Conservation (phyloP, 768 basidiomycete species). For the Leucocoprinus birnbaumii region DNA sequence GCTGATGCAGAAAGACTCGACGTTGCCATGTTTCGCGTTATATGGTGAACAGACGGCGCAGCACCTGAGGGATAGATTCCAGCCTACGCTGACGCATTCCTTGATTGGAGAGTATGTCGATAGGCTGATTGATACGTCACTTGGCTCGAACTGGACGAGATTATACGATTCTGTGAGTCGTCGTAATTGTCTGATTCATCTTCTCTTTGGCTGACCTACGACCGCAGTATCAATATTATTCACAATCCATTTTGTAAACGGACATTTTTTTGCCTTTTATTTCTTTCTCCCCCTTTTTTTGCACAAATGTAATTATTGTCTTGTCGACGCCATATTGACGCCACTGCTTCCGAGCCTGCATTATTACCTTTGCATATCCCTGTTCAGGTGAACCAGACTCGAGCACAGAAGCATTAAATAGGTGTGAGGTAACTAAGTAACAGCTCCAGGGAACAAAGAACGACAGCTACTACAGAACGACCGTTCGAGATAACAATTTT, state of each 20-base stretch:
- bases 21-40: conserved; percentile 85
- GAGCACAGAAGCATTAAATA: background rate
- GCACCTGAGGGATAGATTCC: conserved; percentile 90
- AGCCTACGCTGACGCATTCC: conserved; percentile 82
- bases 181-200: background rate
- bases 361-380: too few species aligned
- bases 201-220: background rate
- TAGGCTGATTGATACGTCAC: conserved; percentile 81
- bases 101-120: conserved; percentile 89
- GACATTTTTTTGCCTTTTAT: background rate
- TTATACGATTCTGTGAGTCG: conserved; percentile 87
- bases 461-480: background rate
- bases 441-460: background rate
- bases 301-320: too few species aligned
- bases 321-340: too few species aligned
- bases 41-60: conserved; percentile 89
- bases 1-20: conserved; percentile 97
- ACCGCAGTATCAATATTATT: conserved; percentile 87
- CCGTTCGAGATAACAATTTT: background rate
- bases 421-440: background rate
- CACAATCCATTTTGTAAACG: conserved; percentile 72
- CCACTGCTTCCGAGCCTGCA: too few species aligned
- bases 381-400: too few species aligned
- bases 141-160: conserved; percentile 93
- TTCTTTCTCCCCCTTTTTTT: background rate